phyloP scores from a whole-genome alignment of 2,329 filamentous ascomycete genomes.

The Fusarium equiseti region DNA sequence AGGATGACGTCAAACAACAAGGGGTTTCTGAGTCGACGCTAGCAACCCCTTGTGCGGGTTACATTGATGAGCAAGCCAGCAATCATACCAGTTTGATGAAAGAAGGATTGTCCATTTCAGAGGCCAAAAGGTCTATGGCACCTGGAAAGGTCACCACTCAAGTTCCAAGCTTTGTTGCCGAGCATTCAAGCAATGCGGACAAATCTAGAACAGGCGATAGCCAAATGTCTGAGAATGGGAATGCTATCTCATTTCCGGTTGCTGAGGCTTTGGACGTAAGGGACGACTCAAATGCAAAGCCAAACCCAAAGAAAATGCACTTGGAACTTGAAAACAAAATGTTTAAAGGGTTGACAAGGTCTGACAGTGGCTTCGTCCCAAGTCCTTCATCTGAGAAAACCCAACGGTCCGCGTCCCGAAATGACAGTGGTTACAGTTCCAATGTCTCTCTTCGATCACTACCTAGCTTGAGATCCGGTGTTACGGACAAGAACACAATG shows the following conservation, averaged over 20 bases:
- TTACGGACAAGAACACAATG: constrained; percentile 39
- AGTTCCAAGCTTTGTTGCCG: constrained; percentile 12
- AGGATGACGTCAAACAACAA: constrained; percentile 31
- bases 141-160: constrained; percentile 8
- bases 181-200: constrained; percentile 12
- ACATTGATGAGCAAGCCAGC: constrained; percentile 22
- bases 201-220: constrained; percentile 35
- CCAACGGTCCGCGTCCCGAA: constrained; percentile 63
- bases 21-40: constrained; percentile 14
- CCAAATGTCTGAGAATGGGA: constrained; percentile 38
- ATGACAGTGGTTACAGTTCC: constrained; percentile 72
- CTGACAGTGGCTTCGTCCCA: constrained; percentile 64
- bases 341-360: constrained; percentile 43
- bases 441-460: constrained; percentile 69
- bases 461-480: constrained; percentile 48
- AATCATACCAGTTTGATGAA: constrained; percentile 11
- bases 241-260: constrained; percentile 52
- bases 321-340: constrained; percentile 42
- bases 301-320: constrained; percentile 38
- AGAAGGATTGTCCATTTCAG: constrained; percentile 3
- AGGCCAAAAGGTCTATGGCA: background rate
- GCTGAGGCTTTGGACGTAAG: constrained; percentile 56
- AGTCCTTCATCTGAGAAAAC: constrained; percentile 59
- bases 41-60: constrained; percentile 10
- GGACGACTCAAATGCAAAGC: constrained; percentile 60